Conservation (phyloP, 805 yeast genomes). For the Yamadazyma olivae region DNA sequence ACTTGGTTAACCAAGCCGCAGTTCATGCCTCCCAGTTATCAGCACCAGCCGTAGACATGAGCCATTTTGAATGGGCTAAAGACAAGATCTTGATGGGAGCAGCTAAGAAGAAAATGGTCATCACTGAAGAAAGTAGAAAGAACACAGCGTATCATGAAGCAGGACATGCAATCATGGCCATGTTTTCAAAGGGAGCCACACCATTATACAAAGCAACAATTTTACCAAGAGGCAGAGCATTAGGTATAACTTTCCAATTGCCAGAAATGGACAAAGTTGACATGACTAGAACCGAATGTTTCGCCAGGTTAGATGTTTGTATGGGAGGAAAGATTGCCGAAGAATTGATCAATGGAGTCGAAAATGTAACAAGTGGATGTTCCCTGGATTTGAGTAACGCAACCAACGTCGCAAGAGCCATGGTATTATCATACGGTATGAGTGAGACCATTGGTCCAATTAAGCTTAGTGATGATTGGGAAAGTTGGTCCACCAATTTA, state of each 20-base stretch:
- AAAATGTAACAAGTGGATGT: constrained; percentile 93
- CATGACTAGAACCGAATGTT: constrained; percentile 82
- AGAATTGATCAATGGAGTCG: constrained; percentile 86
- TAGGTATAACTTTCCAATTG: constrained; percentile 94
- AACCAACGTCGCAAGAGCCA: constrained; percentile 89
- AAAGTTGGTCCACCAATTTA: constrained; percentile 86
- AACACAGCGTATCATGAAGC: constrained; percentile 99
- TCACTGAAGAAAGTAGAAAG: constrained; percentile 89
- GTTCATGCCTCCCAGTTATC: constrained; percentile 91
- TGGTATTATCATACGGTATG: constrained; percentile 98
- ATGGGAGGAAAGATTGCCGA: constrained; percentile 99
- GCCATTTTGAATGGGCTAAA: constrained; percentile 97
- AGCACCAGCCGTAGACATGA: constrained; percentile 87
- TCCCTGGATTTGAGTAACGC: constrained; percentile 88
- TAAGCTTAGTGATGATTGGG: constrained; percentile 86
- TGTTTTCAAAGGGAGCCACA: constrained; percentile 91
- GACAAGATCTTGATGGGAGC: constrained; percentile 98
- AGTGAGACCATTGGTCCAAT: constrained; percentile 92
- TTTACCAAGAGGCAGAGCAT: constrained; percentile 92
- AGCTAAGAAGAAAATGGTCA: constrained; percentile 94
- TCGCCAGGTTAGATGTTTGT: constrained; percentile 91
- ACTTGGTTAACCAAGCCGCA: constrained; percentile 97
- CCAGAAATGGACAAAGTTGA: constrained; percentile 99
- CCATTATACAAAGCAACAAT: constrained; percentile 96
- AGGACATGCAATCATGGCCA: constrained; percentile 98